Percentiles rank a stretch among this genome's conserved stretches.
phyloP scores from a whole-genome alignment of 768 basidiomycete species.

The Krasilnikovozyma curviuscula region DNA sequence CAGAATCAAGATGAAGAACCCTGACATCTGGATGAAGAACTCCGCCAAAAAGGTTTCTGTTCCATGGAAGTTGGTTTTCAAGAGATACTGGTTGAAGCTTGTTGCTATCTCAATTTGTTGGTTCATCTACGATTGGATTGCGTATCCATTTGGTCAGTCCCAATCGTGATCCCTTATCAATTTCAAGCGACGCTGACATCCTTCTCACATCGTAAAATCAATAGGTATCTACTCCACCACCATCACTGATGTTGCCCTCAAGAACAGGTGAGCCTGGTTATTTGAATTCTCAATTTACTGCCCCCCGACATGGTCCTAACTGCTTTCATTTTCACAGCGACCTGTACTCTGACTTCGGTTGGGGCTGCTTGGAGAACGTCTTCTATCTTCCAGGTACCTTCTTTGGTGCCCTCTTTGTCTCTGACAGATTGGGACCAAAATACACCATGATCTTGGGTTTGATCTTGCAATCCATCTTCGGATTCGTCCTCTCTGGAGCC shows the following conservation, averaged over 20 bases:
- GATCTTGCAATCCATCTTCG: constrained; percentile 20
- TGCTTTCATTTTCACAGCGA: not conserved
- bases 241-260: constrained; percentile 30
- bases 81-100: constrained; percentile 59
- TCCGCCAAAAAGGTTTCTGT: constrained; percentile 57
- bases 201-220: constrained; percentile 26
- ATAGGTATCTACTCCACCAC: constrained; percentile 68
- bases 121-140: constrained; percentile 28
- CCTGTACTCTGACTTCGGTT: constrained; percentile 1
- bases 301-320: not conserved
- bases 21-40: constrained; percentile 48
- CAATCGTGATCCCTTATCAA: constrained; percentile 11
- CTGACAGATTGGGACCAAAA: constrained; percentile 59
- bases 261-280: not conserved
- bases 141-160: constrained; percentile 9
- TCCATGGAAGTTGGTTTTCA: constrained; percentile 57
- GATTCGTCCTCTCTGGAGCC: constrained; percentile 77
- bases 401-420: constrained; percentile 45
- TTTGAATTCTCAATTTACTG: not conserved
- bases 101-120: constrained; percentile 57
- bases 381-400: constrained; percentile 50
- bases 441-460: constrained; percentile 42
- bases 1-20: constrained; percentile 28
- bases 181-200: not conserved
- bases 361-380: constrained; percentile 27